phyloP scores from a whole-genome alignment of 192 early-diverging fungal genomes.

The Blastocladiella britannica region DNA sequence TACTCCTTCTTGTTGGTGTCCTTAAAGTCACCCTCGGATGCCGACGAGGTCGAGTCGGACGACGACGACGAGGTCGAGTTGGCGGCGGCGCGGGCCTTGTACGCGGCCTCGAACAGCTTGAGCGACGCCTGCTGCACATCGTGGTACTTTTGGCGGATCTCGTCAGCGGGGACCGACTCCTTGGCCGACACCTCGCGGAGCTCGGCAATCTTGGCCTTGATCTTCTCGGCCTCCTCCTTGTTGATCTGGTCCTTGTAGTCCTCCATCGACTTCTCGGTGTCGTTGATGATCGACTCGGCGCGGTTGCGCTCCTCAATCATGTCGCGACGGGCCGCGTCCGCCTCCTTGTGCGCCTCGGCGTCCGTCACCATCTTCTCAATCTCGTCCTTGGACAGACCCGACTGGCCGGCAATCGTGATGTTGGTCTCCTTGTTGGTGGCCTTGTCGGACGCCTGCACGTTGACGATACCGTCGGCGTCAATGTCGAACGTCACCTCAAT shows the following conservation, averaged over 20 bases:
- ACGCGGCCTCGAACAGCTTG: constrained; percentile 95
- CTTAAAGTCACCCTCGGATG: constrained; percentile 49
- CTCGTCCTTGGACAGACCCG: constrained; percentile 77
- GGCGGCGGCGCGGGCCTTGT: constrained; percentile 52
- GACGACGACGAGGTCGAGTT: constrained; percentile 9
- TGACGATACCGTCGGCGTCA: constrained; percentile 98
- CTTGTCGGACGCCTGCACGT: constrained; percentile 91
- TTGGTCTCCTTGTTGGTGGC: constrained; percentile 87
- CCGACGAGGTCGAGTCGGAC: constrained; percentile 14
- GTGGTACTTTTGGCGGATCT: constrained; percentile 66
- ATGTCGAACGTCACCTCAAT: constrained; percentile 98
- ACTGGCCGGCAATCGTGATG: constrained; percentile 86
- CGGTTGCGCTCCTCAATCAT: constrained; percentile 85
- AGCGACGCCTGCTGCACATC: constrained; percentile 73
- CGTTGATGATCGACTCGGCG: constrained; percentile 73
- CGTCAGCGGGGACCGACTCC: constrained; percentile 49
- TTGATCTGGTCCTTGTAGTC: constrained; percentile 97
- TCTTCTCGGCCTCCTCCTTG: constrained; percentile 62
- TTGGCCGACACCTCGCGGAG: constrained; percentile 58
- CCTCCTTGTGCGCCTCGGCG: constrained; percentile 77
- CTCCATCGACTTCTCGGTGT: constrained; percentile 83
- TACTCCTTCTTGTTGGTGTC: constrained; percentile 39
- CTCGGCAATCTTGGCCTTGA: constrained; percentile 58
- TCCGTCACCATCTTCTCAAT: constrained; percentile 93
- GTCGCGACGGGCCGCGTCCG: constrained; percentile 78